Conservation (phyloP, 1,139 yeast genomes). For the Taphrina pruni region DNA sequence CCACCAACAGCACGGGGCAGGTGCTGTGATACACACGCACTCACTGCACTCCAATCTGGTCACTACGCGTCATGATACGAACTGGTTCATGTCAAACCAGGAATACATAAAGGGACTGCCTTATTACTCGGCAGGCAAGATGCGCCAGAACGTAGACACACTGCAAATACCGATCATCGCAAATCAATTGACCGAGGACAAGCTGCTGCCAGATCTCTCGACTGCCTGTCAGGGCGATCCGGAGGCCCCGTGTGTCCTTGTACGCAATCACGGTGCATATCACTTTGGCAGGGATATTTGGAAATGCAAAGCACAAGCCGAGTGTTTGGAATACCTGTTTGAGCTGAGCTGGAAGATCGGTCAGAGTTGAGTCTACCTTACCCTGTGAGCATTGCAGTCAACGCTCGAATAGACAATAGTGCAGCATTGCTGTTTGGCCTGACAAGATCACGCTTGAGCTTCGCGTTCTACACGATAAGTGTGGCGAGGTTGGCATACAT, state of each 20-base stretch:
- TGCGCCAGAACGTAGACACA: conserved; percentile 73
- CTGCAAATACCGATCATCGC: conserved; percentile 87
- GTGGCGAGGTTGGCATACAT: no score
- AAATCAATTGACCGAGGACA: conserved; percentile 87
- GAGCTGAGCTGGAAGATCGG: conserved; percentile 19
- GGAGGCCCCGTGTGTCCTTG: conserved; percentile 80
- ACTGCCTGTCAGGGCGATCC: conserved; percentile 73
- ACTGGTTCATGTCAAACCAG: conserved; percentile 75
- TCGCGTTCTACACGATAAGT: no score
- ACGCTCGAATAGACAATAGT: no score
- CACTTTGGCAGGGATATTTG: conserved; percentile 88
- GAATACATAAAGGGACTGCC: conserved; percentile 93
- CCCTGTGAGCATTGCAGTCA: no score
- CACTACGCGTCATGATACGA: conserved; percentile 60
- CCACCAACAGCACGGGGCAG: conserved; percentile 63
- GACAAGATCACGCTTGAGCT: no score
- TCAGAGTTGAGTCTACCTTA: neutral
- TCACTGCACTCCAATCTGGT: conserved; percentile 87
- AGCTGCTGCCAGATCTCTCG: conserved; percentile 70
- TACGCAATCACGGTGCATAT: conserved; percentile 89
- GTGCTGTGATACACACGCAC: conserved; percentile 95
- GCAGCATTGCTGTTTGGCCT: no score
- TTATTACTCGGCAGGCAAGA: conserved; percentile 67
- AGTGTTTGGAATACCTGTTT: conserved; percentile 86
- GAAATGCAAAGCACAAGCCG: conserved; percentile 89